A percentile compares a stretch with the other conserved stretches of the same genome.
phyloP scores from a whole-genome alignment of 2,329 filamentous ascomycete genomes.

The Emergomyces orientalis region DNA sequence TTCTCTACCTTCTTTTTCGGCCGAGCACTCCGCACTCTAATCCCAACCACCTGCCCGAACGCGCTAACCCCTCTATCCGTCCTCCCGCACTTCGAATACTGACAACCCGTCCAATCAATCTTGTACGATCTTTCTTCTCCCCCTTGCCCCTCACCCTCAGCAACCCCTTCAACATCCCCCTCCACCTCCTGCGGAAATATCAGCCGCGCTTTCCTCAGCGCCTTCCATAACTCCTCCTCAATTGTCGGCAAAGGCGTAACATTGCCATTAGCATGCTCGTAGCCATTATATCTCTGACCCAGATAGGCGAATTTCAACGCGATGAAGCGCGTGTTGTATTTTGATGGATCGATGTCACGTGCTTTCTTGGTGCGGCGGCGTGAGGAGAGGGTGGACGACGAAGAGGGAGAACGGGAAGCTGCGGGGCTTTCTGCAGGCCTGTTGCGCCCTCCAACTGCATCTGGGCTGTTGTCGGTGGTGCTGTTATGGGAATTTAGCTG shows the following conservation, averaged over 20 bases:
- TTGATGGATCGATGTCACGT: constrained; percentile 62
- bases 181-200: constrained; percentile 59
- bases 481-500: constrained; percentile 45
- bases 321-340: constrained; percentile 73
- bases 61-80: constrained; percentile 92
- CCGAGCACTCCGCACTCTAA: constrained; percentile 70
- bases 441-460: constrained; percentile 10
- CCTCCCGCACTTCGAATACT: constrained; percentile 90
- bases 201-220: constrained; percentile 68
- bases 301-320: constrained; percentile 92
- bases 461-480: constrained; percentile 15
- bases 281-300: constrained; percentile 83
- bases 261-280: constrained; percentile 72
- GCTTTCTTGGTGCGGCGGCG: constrained; percentile 36
- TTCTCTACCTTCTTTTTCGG: constrained; percentile 40
- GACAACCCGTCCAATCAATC: constrained; percentile 71
- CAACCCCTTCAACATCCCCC: constrained; percentile 31
- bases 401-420: constrained; percentile 1
- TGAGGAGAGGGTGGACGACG: constrained; percentile 17
- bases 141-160: constrained; percentile 11
- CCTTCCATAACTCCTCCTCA: constrained; percentile 90
- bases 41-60: constrained; percentile 86
- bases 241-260: constrained; percentile 65
- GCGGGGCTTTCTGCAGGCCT: neutral
- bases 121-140: constrained; percentile 23